Base-by-base conservation (phyloP, 345 rosid species). In the Citrus australasica region DNA sequence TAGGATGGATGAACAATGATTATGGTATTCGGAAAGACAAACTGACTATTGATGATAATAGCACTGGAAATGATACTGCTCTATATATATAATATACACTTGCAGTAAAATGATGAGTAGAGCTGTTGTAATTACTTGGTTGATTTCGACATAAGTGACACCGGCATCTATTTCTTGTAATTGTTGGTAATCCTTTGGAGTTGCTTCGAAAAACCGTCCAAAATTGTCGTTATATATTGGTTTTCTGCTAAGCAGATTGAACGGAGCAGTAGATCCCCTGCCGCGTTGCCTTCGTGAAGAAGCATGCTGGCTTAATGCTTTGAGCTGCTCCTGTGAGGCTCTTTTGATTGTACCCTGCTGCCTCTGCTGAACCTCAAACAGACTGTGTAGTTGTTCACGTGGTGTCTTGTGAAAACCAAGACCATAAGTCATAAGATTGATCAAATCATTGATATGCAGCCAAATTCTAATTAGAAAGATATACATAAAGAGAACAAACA, bases 181-280 rank as follows among this genome's bases (percentile, higher is more conserved):
- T 79, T 87, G 88, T 65, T 78, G 32, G 82, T 64, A 81, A 10
- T 77, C 73, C 30, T 77, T 30, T 3, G 90, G 89, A 30, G 38
- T 19, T 33, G 88, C 90, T 32, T 88, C 82, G n/a, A 73, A 82
- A 85, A 85, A 87, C 73, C 9, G 75, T 14, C 91, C 91, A 25
- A 80, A 82, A 22, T 85, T 73, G 66, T 89, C 86, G 77, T 85
- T 75, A 79, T 88, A 85, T 51, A 61, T n/a, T n/a, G 89, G 85
- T 21, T 80, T 64, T 30, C 70, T 48, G 22, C 33, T 10, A 72
- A 80, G 55, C 71, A 89, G 55, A 73, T 79, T 85, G 82, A 83
- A 85, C 7, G 88, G 88, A n/a, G 69, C 75, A 59, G 35, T 6
- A 13, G 28, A 1, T 8, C 74, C 72, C 30, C 70, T 19, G 1